Evolutionary conservation across 371 early-diverging fungal species (phyloP), one percentile per base, ranked within the genome.

Genomic region (Mortierella sp.): DNA sequence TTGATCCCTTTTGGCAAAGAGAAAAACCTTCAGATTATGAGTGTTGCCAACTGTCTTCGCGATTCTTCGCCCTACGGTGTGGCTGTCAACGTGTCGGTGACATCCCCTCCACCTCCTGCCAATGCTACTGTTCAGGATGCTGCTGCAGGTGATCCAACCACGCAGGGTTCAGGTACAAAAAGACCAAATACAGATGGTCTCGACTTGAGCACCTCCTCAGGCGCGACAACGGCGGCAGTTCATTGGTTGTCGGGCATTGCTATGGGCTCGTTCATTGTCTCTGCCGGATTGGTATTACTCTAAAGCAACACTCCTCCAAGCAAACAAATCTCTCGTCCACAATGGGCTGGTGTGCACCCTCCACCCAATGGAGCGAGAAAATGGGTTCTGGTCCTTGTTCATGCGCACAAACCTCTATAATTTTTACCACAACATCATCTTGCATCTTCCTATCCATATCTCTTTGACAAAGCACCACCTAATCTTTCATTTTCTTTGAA

Each of bases 1-100:
- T 16, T 78, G 52, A 80, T 86, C 34, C 82, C 78, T 4, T 70
- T 63, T 42, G 82, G 80, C 14, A 60, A 75, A 8, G 24, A 19
- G 1, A 14, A 70, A 0, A 73, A 77, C 1, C 73, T 86, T 2
- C 73, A 48, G 10, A 76, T 86, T 47, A 78, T 74, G 57, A 73
- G 78, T 14, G 73, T 86, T 14, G 65, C 86, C 10, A 52, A 75
- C 0, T 86, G 86, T 60, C 76, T 82, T 4, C 71, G 34, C 21
- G 86, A 86, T n/a, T 19, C 48, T 0, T 31, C 50, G 2, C 81
- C 81, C 3, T 84, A 81, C n/a, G 72, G 55, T 45, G 57, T 45
- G 7, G 72, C 19, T 24, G 72, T n/a, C 31, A 68, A 42, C 34
- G 21, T 34, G 19, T 38, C 65, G 9, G 65, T 38, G 65, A 34